These are phyloP conservation scores for Penicillium samsonianum DNA, from an alignment of 495 filamentous ascomycete species.

Conservation along the genomic window DNA sequence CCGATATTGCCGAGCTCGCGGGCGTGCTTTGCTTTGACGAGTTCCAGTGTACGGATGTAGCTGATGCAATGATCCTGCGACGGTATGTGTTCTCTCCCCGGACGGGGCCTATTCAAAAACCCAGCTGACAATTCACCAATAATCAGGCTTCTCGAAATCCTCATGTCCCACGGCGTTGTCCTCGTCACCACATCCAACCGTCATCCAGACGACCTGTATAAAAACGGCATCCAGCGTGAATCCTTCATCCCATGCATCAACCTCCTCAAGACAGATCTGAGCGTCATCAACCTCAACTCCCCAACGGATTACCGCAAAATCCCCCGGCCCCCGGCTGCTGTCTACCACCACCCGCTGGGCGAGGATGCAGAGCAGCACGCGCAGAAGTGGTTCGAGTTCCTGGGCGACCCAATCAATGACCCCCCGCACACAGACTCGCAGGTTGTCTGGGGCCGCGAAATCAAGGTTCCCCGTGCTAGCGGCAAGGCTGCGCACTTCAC, in stretches of 20 bases:
- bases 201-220: conserved; percentile 94
- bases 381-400: conserved; percentile 90
- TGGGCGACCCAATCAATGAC: conserved; percentile 78
- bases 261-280: conserved; percentile 76
- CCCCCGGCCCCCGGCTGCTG: conserved; percentile 86
- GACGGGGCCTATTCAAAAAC: not conserved
- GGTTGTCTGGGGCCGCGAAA: conserved; percentile 90
- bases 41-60: conserved; percentile 98
- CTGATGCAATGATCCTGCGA: conserved; percentile 96
- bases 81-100: conserved; percentile 45
- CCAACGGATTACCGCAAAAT: conserved; percentile 97
- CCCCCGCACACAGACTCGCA: conserved; percentile 77
- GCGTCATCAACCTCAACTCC: conserved; percentile 92
- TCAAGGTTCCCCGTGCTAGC: conserved; percentile 82
- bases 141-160: conserved; percentile 72
- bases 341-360: conserved; percentile 87
- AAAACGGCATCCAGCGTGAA: conserved; percentile 94
- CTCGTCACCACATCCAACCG: conserved; percentile 96
- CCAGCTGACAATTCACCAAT: not conserved
- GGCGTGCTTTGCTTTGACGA: conserved; percentile 97
- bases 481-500: conserved; percentile 86
- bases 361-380: conserved; percentile 75
- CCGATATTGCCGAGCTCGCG: conserved; percentile 81
- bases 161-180: conserved; percentile 96
- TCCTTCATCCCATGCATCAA: conserved; percentile 96